Percentiles rank a stretch among this genome's conserved stretches.
These are phyloP conservation scores for Tricholoma matsutake DNA, from an alignment of 768 basidiomycete genomes.

Conservation along the genomic window DNA sequence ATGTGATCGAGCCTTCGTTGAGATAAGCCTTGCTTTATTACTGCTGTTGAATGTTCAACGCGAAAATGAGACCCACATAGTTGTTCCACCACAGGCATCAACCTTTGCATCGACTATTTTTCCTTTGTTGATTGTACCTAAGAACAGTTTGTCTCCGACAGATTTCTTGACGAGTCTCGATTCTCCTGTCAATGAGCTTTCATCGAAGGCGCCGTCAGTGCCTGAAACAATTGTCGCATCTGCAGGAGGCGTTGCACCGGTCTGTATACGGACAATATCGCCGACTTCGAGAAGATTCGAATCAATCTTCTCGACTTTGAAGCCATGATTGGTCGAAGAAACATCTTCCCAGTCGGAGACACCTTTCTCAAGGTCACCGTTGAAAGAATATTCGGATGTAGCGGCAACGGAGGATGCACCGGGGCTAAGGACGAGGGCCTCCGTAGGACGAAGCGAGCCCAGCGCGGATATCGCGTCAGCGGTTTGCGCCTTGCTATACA, in stretches of 20 bases:
- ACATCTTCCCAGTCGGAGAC: slow-evolving; percentile 35
- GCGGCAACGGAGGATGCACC: neutral
- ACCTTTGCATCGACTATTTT: slow-evolving; percentile 59
- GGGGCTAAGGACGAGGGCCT: slow-evolving; percentile 51
- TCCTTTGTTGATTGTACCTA: slow-evolving; percentile 75
- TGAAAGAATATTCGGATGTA: slow-evolving; percentile 1
- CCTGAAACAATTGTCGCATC: slow-evolving; percentile 64
- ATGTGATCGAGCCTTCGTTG: slow-evolving; percentile 67
- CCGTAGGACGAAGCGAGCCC: slow-evolving; percentile 57
- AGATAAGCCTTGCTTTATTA: neutral
- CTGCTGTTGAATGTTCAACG: neutral
- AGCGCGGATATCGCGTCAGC: slow-evolving; percentile 73
- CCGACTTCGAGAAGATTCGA: slow-evolving; percentile 74
- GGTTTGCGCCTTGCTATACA: slow-evolving; percentile 64
- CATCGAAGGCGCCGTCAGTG: slow-evolving; percentile 58
- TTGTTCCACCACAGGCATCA: slow-evolving; percentile 59
- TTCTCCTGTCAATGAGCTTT: slow-evolving; percentile 85
- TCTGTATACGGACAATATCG: slow-evolving; percentile 68
- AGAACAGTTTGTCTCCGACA: slow-evolving; percentile 61
- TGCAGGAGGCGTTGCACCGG: slow-evolving; percentile 72
- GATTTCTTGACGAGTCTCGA: slow-evolving; percentile 58
- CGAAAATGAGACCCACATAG: slow-evolving; percentile 47
- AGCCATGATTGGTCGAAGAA: slow-evolving; percentile 14
- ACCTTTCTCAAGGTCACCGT: slow-evolving; percentile 16
- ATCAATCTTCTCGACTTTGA: slow-evolving; percentile 38